These are phyloP conservation scores for Astrothelium subdiscretum DNA, from an alignment of 495 filamentous ascomycete species.

Conservation along the genomic window DNA sequence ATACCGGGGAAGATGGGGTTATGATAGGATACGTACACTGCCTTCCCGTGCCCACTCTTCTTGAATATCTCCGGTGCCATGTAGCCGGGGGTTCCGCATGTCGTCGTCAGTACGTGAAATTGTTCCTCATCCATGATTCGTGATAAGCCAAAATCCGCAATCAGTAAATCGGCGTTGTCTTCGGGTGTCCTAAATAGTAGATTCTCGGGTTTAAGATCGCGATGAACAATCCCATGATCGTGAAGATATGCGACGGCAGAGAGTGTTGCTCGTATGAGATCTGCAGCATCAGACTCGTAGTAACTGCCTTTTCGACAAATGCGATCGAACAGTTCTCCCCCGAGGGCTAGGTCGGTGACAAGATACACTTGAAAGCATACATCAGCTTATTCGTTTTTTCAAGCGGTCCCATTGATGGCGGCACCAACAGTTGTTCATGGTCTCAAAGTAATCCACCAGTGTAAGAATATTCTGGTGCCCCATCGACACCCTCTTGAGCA, in stretches of 20 bases:
- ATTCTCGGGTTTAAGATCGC: slow-evolving; percentile 68
- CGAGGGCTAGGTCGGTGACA: slow-evolving; percentile 91
- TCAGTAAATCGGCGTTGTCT: slow-evolving; percentile 79
- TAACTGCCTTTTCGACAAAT: slow-evolving; percentile 98
- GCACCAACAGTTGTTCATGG: slow-evolving; percentile 81
- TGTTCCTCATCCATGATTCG: slow-evolving; percentile 99
- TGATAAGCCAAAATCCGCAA: slow-evolving; percentile 89
- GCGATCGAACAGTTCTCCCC: slow-evolving; percentile 93
- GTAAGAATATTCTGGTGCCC: slow-evolving; percentile 97
- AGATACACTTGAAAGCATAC: slow-evolving; percentile 59
- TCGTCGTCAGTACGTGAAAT: slow-evolving; percentile 95
- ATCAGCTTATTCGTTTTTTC: background rate
- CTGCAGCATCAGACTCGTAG: slow-evolving; percentile 92
- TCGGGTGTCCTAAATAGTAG: slow-evolving; percentile 69
- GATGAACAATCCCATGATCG: slow-evolving; percentile 96
- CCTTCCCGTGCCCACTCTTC: slow-evolving; percentile 67
- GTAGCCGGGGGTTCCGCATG: slow-evolving; percentile 94
- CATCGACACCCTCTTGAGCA: slow-evolving; percentile 93
- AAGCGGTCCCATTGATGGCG: background rate
- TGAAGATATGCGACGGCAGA: slow-evolving; percentile 97
- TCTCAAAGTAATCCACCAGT: slow-evolving; percentile 97
- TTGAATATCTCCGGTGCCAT: slow-evolving; percentile 82
- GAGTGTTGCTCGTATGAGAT: slow-evolving; percentile 86
- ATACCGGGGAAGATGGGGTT: background rate
- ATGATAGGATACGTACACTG: slow-evolving; percentile 45